phyloP scores from a whole-genome alignment of 768 basidiomycete genomes.

The Collybia nuda region DNA sequence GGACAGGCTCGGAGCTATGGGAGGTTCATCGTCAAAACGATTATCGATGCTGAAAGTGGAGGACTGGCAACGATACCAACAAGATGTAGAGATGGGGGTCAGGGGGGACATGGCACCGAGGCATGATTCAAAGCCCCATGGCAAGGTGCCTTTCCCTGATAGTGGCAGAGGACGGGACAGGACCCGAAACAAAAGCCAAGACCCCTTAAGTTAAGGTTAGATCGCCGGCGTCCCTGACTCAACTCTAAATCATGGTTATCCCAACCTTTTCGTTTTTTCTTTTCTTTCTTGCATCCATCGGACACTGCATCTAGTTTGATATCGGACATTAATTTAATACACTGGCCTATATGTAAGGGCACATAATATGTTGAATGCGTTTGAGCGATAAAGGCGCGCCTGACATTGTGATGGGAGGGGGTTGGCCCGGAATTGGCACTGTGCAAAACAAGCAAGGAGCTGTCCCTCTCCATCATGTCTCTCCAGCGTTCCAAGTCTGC shows the following conservation, averaged over 20 bases:
- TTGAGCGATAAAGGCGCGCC: not conserved
- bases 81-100: slow-evolving; percentile 35
- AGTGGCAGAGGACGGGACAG: slow-evolving; percentile 30
- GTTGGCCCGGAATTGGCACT: not conserved
- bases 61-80: slow-evolving; percentile 80
- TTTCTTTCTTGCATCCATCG: not conserved
- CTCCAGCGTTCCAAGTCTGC: slow-evolving; percentile 29
- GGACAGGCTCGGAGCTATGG: slow-evolving; percentile 49
- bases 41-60: slow-evolving; percentile 80
- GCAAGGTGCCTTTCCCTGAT: slow-evolving; percentile 61
- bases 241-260: not conserved
- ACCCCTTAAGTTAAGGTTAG: slow-evolving; percentile 30
- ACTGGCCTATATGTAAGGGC: not conserved
- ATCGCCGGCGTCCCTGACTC: slow-evolving; percentile 1
- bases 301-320: slow-evolving; percentile 1
- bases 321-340: not conserved
- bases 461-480: slow-evolving; percentile 8
- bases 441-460: not conserved
- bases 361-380: no score
- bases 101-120: slow-evolving; percentile 18
- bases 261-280: not conserved
- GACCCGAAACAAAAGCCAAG: slow-evolving; percentile 21
- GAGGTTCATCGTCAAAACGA: slow-evolving; percentile 52
- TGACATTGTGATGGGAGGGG: slow-evolving; percentile 12
- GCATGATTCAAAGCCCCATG: slow-evolving; percentile 30